Evolutionary conservation across 768 basidiomycete species (phyloP), one percentile per base, ranked within the genome.

Genomic region (Xerocomus potaroensis): DNA sequence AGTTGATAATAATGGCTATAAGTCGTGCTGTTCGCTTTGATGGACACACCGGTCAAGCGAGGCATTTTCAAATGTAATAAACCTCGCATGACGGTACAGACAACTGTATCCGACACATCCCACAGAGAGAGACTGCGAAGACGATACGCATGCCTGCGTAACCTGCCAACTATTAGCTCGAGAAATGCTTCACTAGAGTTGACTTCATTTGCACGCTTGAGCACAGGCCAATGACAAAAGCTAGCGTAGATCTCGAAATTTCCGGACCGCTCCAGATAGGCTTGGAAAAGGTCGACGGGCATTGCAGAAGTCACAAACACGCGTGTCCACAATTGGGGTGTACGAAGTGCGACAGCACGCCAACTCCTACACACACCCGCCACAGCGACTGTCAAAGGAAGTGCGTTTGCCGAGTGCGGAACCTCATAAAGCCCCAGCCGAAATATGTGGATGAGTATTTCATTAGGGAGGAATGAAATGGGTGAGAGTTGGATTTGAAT

Each of bases 401-500:
- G 45, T 3, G 32, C 34, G 18, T 18, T 21, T 9, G 45, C 19
- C 3, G 39, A 45, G 8, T 38, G 43, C 4, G 44, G 55, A 24
- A 23, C n/a, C 3, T 35, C 32, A 9, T 36, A n/a, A 11, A 48
- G 21, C n/a, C 49, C 53, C 34, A 16, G 33, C n/a, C 29, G 27
- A 41, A 59, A 48, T 38, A 54, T 48, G 23, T 41, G 36, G 22
- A 47, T 30, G 23, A 58, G 57, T 21, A 58, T 32, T 33, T 60
- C 55, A 36, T 42, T 57, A n/a, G 58, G 58, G 10, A 59, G 47
- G n/a, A 44, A 35, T 3, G 55, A 50, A 12, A 60, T 40, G 4
- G 58, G 44, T 14, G 58, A 57, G 24, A 59, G 36, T 31, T 57
- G 55, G n/a, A 46, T 38, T 27, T 43, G 43, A 16, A 23, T 14